Conservation (phyloP, 805 yeast genomes). For the Hanseniaspora nectarophila region DNA sequence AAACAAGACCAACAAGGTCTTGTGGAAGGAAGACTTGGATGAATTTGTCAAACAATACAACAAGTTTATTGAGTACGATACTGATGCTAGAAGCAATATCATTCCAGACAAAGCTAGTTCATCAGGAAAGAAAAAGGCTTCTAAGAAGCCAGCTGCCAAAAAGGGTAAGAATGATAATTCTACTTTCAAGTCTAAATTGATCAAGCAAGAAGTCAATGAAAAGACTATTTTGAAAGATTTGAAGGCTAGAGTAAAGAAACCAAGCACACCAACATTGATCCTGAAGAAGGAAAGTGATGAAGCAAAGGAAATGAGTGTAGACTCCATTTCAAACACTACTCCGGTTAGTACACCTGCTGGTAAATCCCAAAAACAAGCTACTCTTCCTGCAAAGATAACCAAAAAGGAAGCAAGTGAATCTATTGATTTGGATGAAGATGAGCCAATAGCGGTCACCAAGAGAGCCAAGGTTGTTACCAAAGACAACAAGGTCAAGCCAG, state of each 20-base stretch:
- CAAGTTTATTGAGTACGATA: slow-evolving; percentile 54
- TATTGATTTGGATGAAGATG: slow-evolving; percentile 18
- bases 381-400: slow-evolving; percentile 13
- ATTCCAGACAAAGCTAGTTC: slow-evolving; percentile 37
- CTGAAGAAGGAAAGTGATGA: slow-evolving; percentile 19
- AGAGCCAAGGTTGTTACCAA: slow-evolving; percentile 20
- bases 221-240: slow-evolving; percentile 10
- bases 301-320: slow-evolving; percentile 15
- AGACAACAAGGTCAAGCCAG: neutral
- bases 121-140: slow-evolving; percentile 24
- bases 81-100: slow-evolving; percentile 42
- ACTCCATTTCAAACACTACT: slow-evolving; percentile 1
- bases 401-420: slow-evolving; percentile 17
- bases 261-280: slow-evolving; percentile 12
- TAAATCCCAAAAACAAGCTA: neutral
- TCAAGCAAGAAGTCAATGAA: slow-evolving; percentile 23
- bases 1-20: slow-evolving; percentile 63
- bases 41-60: slow-evolving; percentile 57
- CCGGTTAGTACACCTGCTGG: neutral
- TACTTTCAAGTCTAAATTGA: slow-evolving; percentile 20
- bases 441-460: slow-evolving; percentile 18
- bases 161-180: slow-evolving; percentile 17
- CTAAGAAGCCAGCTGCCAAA: slow-evolving; percentile 20
- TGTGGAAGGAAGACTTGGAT: slow-evolving; percentile 79
- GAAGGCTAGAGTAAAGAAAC: neutral